phyloP scores from a whole-genome alignment of 352 stramenopile species.

The Globisporangium acanthophoron region DNA sequence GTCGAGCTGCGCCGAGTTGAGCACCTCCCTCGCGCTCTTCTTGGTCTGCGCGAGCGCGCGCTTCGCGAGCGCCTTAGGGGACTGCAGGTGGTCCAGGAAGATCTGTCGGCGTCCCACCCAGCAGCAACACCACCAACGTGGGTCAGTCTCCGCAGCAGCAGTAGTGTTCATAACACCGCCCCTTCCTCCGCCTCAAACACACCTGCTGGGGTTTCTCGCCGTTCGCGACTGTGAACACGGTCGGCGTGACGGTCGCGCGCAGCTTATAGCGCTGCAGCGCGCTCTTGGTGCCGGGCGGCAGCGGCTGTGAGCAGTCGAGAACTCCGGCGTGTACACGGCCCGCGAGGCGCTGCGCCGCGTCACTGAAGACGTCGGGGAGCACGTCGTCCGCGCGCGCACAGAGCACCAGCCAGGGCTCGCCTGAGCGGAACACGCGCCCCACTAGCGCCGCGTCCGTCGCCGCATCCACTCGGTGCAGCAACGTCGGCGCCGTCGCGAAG shows the following conservation, averaged over 20 bases:
- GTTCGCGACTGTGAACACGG: constrained; percentile 78
- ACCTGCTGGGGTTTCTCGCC: constrained; percentile 69
- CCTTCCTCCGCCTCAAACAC: too few species aligned
- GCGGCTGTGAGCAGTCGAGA: constrained; percentile 63
- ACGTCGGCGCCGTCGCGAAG: constrained; percentile 50
- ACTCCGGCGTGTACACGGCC: constrained; percentile 61
- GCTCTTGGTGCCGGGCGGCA: constrained; percentile 46
- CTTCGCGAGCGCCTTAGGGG: constrained; percentile 48
- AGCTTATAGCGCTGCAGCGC: constrained; percentile 61
- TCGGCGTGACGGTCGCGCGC: constrained; percentile 51
- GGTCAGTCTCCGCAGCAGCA: too few species aligned
- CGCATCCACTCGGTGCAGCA: constrained; percentile 65
- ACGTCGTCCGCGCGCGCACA: constrained; percentile 63
- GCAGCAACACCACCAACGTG: too few species aligned
- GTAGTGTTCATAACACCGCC: too few species aligned
- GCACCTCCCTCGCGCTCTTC: constrained; percentile 49
- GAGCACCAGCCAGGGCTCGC: constrained; percentile 79
- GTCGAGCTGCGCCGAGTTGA: constrained; percentile 63
- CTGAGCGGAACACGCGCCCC: constrained; percentile 68
- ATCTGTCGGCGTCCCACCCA: constrained; percentile 17
- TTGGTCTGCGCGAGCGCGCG: constrained; percentile 48
- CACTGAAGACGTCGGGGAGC: constrained; percentile 65
- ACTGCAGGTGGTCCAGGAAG: constrained; percentile 62
- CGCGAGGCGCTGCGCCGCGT: constrained; percentile 48
- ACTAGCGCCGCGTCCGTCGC: constrained; percentile 38